phyloP scores from a whole-genome alignment of 768 basidiomycete species.

The Mycena alexandri region DNA sequence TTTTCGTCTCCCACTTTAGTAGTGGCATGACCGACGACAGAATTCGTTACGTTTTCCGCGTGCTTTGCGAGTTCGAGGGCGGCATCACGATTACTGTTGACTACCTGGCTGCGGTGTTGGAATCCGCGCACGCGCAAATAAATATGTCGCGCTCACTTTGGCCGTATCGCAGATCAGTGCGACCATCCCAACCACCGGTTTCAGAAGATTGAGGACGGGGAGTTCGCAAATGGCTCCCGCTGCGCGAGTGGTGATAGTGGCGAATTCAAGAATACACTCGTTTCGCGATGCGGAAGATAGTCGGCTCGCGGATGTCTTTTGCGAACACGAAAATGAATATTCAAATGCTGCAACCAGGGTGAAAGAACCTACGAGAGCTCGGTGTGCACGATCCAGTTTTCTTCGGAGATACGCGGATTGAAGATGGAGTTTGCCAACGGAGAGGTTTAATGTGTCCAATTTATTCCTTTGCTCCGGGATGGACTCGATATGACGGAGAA shows the following conservation, averaged over 20 bases:
- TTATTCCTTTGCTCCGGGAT: neutral
- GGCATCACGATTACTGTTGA: neutral
- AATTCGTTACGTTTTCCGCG: neutral
- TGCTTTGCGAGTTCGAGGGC: neutral
- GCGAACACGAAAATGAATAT: neutral
- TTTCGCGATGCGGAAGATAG: neutral
- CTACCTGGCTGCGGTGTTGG: neutral
- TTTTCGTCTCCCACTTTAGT: no score
- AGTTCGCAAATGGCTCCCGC: conserved; percentile 4
- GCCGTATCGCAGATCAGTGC: conserved; percentile 17
- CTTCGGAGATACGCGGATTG: neutral
- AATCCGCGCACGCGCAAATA: neutral
- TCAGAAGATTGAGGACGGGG: neutral
- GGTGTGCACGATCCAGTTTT: neutral
- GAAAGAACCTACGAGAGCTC: neutral
- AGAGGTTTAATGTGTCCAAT: neutral
- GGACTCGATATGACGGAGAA: conserved; percentile 6
- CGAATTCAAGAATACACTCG: neutral
- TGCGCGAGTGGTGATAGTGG: neutral
- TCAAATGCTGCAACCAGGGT: no score
- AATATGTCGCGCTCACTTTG: neutral
- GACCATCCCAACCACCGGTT: neutral
- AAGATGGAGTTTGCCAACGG: neutral
- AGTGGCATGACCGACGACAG: neutral
- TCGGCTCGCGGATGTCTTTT: neutral